Evolutionary conservation across 306 rosid genomes (phyloP).

Genomic region (peach (Prunus persica)): DNA sequence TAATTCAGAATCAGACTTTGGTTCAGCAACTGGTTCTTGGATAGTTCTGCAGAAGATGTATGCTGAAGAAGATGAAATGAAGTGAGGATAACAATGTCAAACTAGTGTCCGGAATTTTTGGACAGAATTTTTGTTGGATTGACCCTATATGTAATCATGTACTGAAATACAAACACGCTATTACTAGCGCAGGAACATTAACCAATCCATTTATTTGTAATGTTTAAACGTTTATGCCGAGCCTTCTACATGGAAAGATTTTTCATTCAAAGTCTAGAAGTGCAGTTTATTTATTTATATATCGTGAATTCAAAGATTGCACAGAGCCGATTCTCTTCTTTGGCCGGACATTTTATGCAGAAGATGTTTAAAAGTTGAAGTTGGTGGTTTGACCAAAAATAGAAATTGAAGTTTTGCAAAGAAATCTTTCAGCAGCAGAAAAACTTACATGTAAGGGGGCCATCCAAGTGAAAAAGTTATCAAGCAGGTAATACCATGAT

Average conservation of each 20-base stretch:
- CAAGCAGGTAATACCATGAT: too few species aligned
- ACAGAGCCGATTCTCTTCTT: too few species aligned
- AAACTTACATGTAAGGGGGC: too few species aligned
- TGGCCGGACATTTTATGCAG: too few species aligned
- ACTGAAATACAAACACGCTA: not conserved
- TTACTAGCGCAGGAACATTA: not conserved
- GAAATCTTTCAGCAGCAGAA: too few species aligned
- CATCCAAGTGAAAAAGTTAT: too few species aligned
- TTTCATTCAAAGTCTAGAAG: too few species aligned
- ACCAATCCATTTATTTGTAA: not conserved
- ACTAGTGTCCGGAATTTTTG: not conserved
- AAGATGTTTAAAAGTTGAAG: too few species aligned
- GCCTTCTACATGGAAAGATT: not conserved
- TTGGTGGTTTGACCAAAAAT: too few species aligned
- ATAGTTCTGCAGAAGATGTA: not conserved
- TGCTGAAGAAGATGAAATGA: not conserved
- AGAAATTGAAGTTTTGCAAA: too few species aligned
- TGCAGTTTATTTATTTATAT: too few species aligned
- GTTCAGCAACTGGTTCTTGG: constrained; percentile 10
- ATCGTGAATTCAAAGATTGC: too few species aligned
- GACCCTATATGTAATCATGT: not conserved
- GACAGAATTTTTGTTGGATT: not conserved
- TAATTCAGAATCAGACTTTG: not conserved
- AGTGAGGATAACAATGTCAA: not conserved
- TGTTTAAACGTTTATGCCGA: not conserved